phyloP scores from a whole-genome alignment of 345 rosid species.

The Acer negundo region DNA sequence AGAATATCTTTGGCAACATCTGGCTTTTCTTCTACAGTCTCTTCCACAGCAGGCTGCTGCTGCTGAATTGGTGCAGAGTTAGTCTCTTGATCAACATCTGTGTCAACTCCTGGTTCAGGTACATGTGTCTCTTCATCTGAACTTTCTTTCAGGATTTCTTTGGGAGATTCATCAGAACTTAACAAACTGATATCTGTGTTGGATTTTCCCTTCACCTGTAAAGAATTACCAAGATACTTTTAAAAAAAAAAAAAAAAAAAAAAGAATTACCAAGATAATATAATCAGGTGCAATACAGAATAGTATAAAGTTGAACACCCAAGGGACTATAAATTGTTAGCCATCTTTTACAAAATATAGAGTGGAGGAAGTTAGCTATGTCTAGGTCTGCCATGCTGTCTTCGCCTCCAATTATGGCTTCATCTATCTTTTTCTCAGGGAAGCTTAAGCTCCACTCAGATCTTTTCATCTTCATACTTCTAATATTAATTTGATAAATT shows the following conservation, averaged over 20 bases:
- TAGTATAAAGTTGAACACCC: neutral
- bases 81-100: conserved; percentile 41
- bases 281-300: conserved; percentile 11
- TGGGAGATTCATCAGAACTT: conserved; percentile 45
- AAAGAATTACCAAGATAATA: conserved; percentile 19
- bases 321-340: neutral
- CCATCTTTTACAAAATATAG: conserved; percentile 8
- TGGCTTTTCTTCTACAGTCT: conserved; percentile 40
- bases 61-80: conserved; percentile 38
- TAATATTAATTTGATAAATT: neutral
- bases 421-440: neutral
- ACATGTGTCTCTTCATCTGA: conserved; percentile 52
- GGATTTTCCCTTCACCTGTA: conserved; percentile 68
- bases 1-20: conserved; percentile 32
- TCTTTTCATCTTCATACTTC: neutral
- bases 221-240: conserved; percentile 17
- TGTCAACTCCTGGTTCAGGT: conserved; percentile 37
- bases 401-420: neutral
- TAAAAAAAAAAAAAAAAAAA: too few species aligned
- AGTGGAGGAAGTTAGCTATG: neutral
- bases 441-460: conserved; percentile 5
- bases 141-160: conserved; percentile 48
- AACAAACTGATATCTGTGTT: conserved; percentile 39
- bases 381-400: neutral
- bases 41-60: conserved; percentile 50